Base-by-base conservation (phyloP, 768 basidiomycete genomes). In the Xanthoconium stramineum region DNA sequence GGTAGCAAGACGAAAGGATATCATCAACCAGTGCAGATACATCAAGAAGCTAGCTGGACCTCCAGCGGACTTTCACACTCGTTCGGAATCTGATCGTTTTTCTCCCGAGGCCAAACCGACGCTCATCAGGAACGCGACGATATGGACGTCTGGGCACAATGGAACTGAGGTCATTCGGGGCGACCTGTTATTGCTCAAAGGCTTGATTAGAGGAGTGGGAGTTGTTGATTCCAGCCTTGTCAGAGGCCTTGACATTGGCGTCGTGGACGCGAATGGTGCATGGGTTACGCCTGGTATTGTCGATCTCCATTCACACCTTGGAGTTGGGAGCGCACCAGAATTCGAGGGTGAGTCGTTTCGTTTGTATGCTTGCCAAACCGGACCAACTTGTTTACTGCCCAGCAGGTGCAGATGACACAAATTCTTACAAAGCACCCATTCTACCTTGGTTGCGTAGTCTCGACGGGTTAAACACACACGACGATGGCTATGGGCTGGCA, bases 211-310 rank as follows among this genome's bases (percentile, higher is more conserved):
- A 67, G 76, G 71, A 17, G 73, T 90, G 29, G 87, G 88, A 0
- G 63, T 75, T 50, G 65, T 86, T 14, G 60, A 63, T 8, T 47
- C 56, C n/a, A 44, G 55, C 6, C 43, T 59, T 19, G 47, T 65
- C 57, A 69, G 50, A 38, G 61, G 58, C 56, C 19, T 48, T 53
- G 50, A 39, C 56, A 69, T 50, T 49, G 75, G 80, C 12, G 77
- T 82, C 30, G 65, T 91, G 14, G 84, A 94, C 59, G 83, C 81
- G 2, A 70, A 81, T 38, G 85, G 84, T 10, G 77, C 83, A 15
- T 94, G 90, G 90, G 78, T 92, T 12, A 89, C 90, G 0, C 89
- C 91, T n/a, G 91, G 85, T 58, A 75, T 77, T 39, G 75, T 80
- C n/a, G 77, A 80, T 55, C 60, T 76, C 35, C 79, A 82, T 62